Conservation (phyloP, 176 grass and related monocot genomes). For the Luzula sylvatica region DNA sequence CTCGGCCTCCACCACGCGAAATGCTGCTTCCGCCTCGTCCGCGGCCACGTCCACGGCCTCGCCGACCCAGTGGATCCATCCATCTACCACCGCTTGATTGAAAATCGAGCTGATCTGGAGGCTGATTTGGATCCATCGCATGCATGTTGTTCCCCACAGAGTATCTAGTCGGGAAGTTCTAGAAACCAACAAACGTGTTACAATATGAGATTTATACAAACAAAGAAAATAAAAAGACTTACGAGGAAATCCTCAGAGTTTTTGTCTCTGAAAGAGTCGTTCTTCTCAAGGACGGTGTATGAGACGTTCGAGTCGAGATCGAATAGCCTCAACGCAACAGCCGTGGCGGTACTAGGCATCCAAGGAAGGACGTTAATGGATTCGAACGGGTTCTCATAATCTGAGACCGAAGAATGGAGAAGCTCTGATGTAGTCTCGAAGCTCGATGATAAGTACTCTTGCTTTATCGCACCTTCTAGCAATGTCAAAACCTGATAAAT, state of each 20-base stretch:
- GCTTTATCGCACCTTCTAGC: slow-evolving; percentile 68
- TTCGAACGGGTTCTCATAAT: slow-evolving; percentile 25
- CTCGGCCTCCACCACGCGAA: slow-evolving; percentile 36
- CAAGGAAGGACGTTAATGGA: slow-evolving; percentile 65
- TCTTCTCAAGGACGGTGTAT: slow-evolving; percentile 43
- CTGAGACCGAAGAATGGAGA: slow-evolving; percentile 33
- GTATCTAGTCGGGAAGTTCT: slow-evolving; percentile 68
- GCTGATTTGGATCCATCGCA: slow-evolving; percentile 27
- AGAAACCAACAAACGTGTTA: too few species aligned
- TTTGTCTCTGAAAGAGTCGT: slow-evolving; percentile 41
- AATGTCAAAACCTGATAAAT: slow-evolving; percentile 59
- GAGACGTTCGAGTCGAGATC: slow-evolving; percentile 66
- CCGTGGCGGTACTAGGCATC: slow-evolving; percentile 57
- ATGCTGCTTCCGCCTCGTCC: slow-evolving; percentile 34
- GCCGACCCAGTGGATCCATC: slow-evolving; percentile 36
- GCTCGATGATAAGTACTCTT: slow-evolving; percentile 55
- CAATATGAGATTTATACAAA: too few species aligned
- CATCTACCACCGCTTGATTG: slow-evolving; percentile 12
- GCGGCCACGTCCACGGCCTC: slow-evolving; percentile 65
- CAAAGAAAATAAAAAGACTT: slow-evolving; percentile 26
- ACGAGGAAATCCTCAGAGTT: slow-evolving; percentile 48
- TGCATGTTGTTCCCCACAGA: slow-evolving; percentile 39
- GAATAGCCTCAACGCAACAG: slow-evolving; percentile 68
- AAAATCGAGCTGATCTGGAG: slow-evolving; percentile 33
- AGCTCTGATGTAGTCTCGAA: slow-evolving; percentile 76